These are phyloP conservation scores for Agrostemma githago DNA, from an alignment of 148 eudicot genomes.

Conservation along the genomic window DNA sequence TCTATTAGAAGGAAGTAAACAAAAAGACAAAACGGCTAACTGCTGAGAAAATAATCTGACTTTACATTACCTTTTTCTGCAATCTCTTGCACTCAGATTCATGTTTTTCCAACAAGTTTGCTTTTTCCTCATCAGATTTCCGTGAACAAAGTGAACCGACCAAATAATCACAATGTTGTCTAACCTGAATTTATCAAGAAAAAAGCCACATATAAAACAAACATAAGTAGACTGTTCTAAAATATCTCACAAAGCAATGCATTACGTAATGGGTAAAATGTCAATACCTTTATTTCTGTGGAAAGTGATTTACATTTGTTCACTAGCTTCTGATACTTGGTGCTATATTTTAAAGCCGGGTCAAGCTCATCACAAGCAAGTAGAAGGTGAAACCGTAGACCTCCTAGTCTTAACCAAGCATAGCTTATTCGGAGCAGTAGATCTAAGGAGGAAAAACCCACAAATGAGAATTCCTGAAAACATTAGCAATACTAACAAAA, in stretches of 20 bases:
- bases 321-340: constrained; percentile 50
- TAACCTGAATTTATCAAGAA: constrained; percentile 45
- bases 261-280: not conserved
- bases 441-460: constrained; percentile 18
- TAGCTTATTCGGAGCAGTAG: constrained; percentile 34
- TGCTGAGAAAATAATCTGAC: not conserved
- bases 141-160: constrained; percentile 44
- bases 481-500: not conserved
- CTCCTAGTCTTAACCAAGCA: constrained; percentile 75
- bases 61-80: constrained; percentile 45
- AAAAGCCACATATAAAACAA: not conserved
- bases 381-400: constrained; percentile 71
- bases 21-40: not conserved
- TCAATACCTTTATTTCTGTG: constrained; percentile 73
- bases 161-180: constrained; percentile 57
- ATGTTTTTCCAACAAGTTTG: constrained; percentile 41
- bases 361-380: constrained; percentile 74
- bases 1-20: not conserved
- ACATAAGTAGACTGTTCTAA: not conserved
- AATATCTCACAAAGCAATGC: not conserved
- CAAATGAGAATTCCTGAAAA: constrained; percentile 4
- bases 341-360: constrained; percentile 70
- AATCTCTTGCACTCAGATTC: constrained; percentile 48
- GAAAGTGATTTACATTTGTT: constrained; percentile 65
- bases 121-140: constrained; percentile 42